Conservation (phyloP, 192 early-diverging fungal species). For the Gonapodya sp. region DNA sequence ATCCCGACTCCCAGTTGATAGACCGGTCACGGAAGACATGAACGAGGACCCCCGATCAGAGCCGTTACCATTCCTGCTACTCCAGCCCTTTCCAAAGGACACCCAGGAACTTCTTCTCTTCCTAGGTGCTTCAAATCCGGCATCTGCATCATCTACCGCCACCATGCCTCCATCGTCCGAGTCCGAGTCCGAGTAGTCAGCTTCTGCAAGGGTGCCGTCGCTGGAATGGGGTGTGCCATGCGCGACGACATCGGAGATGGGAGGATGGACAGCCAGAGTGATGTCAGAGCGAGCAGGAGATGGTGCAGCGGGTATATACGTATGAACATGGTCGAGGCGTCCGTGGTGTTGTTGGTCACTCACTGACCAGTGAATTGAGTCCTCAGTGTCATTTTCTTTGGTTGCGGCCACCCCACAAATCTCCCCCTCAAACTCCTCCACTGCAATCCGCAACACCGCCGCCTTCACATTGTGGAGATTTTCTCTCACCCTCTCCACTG, state of each 20-base stretch:
- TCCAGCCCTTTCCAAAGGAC: too few relatives aligned
- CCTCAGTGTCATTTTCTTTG: too few relatives aligned
- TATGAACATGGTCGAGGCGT: not conserved
- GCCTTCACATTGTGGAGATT: not conserved
- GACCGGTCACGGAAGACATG: too few relatives aligned
- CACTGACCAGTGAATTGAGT: not conserved
- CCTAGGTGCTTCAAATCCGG: not conserved
- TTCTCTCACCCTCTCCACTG: not conserved
- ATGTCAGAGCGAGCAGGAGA: not conserved
- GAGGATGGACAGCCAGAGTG: not conserved
- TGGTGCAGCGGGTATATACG: too few relatives aligned
- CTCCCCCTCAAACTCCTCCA: not conserved
- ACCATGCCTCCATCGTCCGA: not conserved
- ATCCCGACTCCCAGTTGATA: too few relatives aligned
- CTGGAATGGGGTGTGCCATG: not conserved
- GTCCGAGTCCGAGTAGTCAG: not conserved
- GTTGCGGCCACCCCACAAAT: not conserved
- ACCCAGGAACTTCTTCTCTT: not conserved
- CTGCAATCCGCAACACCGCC: not conserved
- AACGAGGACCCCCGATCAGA: too few relatives aligned
- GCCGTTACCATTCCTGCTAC: too few relatives aligned
- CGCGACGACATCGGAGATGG: conserved; percentile 3
- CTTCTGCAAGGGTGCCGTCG: not conserved
- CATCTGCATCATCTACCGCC: not conserved
- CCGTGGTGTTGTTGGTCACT: not conserved